Base-by-base conservation (phyloP, 257 asterid species). In the Capsicum baccatum region DNA sequence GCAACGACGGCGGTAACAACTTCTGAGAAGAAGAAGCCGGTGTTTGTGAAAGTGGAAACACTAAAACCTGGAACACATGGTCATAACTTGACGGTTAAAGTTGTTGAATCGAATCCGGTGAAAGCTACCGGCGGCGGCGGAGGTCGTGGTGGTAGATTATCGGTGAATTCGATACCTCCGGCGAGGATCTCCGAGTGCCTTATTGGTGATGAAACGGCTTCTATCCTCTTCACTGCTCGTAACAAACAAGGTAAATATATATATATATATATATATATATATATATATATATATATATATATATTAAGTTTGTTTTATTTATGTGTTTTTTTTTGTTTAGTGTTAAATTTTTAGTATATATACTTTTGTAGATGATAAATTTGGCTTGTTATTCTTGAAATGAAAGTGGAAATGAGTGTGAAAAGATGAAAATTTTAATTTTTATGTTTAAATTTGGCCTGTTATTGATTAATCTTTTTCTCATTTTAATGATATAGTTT, bases 1-100 rank as follows among this genome's bases (percentile, higher is more conserved):
- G 84, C 82, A 9, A 62, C 79, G 55, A 55, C 55, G 57, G 15
- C 85, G 5, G 63, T 83, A 21, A 9, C 80, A 67, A 66, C 85
- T n/a, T 48, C 56, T 0, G 85, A 68, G 64, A 89, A 89, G 90
- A 89, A 90, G 83, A 90, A 88, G 62, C 91, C 92, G 8, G 88
- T 86, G 37, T 90, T 90, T 39, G 92, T 88, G 55, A 88, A 90
- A 85, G 91, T 88, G 50, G 83, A 78, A 7, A 86, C 83, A 19
- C 89, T 90, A 11, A 86, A 81, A 80, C 92, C 92, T 4, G 92
- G 91, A 3, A 90, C 92, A 71, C 67, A 79, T 56, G 92, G 92
- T 11, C 92, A 90, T 73, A 90, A 85, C 42, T 83, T 90, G 79
- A 83, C 85, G 2, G 92, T 90, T 9, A 90, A 86, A 76, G 92